These are phyloP conservation scores for Coemansia sp. DNA, from an alignment of 192 early-diverging fungal species.

Conservation along the genomic window DNA sequence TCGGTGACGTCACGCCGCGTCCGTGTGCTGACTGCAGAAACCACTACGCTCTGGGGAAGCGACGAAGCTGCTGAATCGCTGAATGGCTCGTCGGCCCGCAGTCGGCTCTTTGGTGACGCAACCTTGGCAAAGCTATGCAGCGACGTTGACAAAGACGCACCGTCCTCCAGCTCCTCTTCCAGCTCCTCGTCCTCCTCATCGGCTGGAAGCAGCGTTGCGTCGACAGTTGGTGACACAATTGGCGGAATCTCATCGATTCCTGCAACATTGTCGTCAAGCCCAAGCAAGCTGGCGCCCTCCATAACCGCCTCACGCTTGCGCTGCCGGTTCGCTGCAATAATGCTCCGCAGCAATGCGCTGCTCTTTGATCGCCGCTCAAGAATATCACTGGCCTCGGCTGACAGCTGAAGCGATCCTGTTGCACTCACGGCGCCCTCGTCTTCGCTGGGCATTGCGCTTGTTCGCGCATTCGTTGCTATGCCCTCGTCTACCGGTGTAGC, in stretches of 20 bases:
- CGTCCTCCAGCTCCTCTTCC: neutral
- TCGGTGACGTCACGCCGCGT: constrained; percentile 1
- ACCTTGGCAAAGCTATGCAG: neutral
- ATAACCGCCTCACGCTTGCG: constrained; percentile 23
- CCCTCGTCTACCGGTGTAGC: constrained; percentile 1
- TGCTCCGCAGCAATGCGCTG: constrained; percentile 45
- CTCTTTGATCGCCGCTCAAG: constrained; percentile 31
- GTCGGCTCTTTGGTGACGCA: neutral
- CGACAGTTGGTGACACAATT: constrained; percentile 13
- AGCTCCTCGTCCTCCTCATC: constrained; percentile 9
- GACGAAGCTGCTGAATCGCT: neutral
- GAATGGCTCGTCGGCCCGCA: neutral
- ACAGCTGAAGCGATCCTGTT: constrained; percentile 1
- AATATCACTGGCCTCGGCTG: neutral
- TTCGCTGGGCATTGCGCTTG: constrained; percentile 9
- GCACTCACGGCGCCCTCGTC: constrained; percentile 14
- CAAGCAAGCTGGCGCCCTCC: neutral
- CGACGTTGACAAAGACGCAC: neutral
- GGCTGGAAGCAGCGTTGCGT: neutral
- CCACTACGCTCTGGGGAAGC: neutral
- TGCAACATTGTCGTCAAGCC: constrained; percentile 7
- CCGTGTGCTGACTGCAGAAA: constrained; percentile 8
- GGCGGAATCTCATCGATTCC: constrained; percentile 11
- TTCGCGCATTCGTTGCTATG: neutral
- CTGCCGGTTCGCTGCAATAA: constrained; percentile 44